These are phyloP conservation scores for Recurvomyces mirabilis DNA, from an alignment of 495 filamentous ascomycete species.

Conservation along the genomic window DNA sequence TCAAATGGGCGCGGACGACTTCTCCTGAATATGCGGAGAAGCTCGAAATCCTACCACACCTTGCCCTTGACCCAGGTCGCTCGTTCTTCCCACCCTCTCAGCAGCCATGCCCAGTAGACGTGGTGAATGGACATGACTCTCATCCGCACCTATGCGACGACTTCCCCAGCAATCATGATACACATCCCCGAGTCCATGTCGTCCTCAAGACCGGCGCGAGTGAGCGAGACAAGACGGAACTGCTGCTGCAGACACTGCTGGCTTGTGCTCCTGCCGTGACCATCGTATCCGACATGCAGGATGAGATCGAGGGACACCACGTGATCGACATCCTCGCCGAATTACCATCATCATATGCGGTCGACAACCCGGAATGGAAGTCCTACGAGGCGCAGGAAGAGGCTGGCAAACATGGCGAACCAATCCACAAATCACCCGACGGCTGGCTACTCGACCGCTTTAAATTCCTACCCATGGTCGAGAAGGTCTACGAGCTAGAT, in stretches of 20 bases:
- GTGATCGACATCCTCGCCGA: conserved; percentile 34
- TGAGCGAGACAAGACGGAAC: not conserved
- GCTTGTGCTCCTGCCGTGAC: conserved; percentile 25
- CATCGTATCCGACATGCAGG: conserved; percentile 38
- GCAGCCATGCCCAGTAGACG: not conserved
- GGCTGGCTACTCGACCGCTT: conserved; percentile 59
- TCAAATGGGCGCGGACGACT: not conserved
- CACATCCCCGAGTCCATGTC: not conserved
- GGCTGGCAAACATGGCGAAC: not conserved
- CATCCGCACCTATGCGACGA: not conserved
- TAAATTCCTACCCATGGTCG: conserved; percentile 58
- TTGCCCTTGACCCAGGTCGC: not conserved
- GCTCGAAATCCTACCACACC: not conserved
- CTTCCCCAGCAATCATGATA: not conserved
- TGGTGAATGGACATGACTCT: too few relatives aligned
- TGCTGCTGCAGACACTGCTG: not conserved
- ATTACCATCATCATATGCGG: conserved; percentile 27
- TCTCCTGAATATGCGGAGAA: not conserved
- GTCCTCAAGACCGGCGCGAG: not conserved
- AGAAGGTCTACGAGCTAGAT: conserved; percentile 38
- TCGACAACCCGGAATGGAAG: conserved; percentile 33
- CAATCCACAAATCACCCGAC: conserved; percentile 3
- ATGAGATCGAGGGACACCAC: conserved; percentile 31
- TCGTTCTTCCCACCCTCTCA: not conserved
- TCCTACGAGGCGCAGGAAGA: conserved; percentile 27